A percentile compares a stretch with the other conserved stretches of the same genome.
Evolutionary conservation across 352 stramenopile genomes (phyloP).

Genomic region (Elongisporangium prolatum): DNA sequence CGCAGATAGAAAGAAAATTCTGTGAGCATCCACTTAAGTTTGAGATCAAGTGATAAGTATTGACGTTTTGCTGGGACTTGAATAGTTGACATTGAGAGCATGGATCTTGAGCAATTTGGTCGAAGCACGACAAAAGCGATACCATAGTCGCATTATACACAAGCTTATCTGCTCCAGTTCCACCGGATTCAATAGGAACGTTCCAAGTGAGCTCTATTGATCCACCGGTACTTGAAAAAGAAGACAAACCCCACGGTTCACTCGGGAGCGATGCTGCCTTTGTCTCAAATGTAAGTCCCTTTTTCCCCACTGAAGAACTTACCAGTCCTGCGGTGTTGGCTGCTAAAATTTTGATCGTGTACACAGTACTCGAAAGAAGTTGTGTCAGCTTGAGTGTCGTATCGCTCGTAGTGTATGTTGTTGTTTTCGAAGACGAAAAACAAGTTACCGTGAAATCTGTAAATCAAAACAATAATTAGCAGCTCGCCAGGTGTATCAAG

Average conservation of each 20-base stretch:
- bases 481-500: background rate
- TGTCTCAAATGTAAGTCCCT: slow-evolving; percentile 39
- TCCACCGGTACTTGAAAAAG: slow-evolving; percentile 29
- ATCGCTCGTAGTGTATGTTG: slow-evolving; percentile 1
- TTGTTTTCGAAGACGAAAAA: background rate
- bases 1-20: slow-evolving; percentile 12
- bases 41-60: background rate
- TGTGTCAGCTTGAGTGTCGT: slow-evolving; percentile 17
- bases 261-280: slow-evolving; percentile 18
- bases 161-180: slow-evolving; percentile 18
- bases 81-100: slow-evolving; percentile 26
- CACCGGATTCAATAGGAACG: slow-evolving; percentile 31
- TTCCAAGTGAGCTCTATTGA: slow-evolving; percentile 52
- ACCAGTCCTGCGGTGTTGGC: slow-evolving; percentile 24
- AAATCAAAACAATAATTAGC: background rate
- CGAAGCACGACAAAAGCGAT: slow-evolving; percentile 25
- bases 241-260: slow-evolving; percentile 21
- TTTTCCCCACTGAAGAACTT: slow-evolving; percentile 13
- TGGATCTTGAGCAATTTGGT: background rate
- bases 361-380: slow-evolving; percentile 31
- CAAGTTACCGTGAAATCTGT: background rate
- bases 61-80: background rate
- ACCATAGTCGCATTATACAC: slow-evolving; percentile 46
- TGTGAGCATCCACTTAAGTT: background rate
- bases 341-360: slow-evolving; percentile 45